These are phyloP conservation scores for Plasmodium cynomolgi DNA, from an alignment of 169 alveolate species.

Conservation along the genomic window DNA sequence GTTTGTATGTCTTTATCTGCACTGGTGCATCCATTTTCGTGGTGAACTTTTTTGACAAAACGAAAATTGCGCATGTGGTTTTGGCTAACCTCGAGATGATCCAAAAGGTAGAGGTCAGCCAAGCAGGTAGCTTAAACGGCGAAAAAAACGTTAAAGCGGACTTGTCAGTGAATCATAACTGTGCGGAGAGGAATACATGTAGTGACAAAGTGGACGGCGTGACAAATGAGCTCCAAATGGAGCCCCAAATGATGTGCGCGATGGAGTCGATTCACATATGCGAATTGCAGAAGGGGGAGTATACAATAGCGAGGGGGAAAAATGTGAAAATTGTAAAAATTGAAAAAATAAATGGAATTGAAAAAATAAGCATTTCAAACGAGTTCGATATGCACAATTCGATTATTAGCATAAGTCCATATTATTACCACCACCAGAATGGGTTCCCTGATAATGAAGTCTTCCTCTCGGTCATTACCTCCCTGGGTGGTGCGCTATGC, in stretches of 20 bases:
- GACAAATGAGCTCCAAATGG: neutral
- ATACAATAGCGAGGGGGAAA: conserved; percentile 23
- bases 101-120: neutral
- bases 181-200: neutral
- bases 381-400: conserved; percentile 9
- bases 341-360: conserved; percentile 41
- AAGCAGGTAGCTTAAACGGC: neutral
- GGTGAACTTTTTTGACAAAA: conserved; percentile 40
- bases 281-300: neutral
- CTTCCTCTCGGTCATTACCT: conserved; percentile 23
- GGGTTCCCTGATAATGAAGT: neutral
- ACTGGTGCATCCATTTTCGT: conserved; percentile 17
- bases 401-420: conserved; percentile 26
- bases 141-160: neutral
- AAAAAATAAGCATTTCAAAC: conserved; percentile 4
- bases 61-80: conserved; percentile 34
- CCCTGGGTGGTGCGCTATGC: neutral
- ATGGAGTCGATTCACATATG: conserved; percentile 12
- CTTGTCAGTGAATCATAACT: neutral
- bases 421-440: neutral
- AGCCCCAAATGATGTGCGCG: neutral
- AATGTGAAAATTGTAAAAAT: conserved; percentile 58
- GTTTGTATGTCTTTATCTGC: conserved; percentile 36
- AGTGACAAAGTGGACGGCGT: neutral
- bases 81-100: neutral